Evolutionary conservation across 1,139 yeast species (phyloP), one percentile per base, ranked within the genome.

Genomic region (Blastobotrys apis): DNA sequence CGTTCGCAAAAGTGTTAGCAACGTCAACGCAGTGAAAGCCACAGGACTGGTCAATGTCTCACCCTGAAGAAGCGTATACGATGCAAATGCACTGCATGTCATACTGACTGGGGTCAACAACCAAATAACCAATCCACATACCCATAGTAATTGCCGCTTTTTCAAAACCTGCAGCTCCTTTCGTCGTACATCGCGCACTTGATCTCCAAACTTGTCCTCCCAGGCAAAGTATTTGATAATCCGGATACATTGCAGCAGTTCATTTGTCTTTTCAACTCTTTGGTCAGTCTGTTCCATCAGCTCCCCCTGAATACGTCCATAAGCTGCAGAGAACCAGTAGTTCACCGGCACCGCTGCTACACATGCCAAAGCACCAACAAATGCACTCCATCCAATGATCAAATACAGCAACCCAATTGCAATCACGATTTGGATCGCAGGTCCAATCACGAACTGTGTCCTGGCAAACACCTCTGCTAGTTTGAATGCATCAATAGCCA

Each of bases 161-260:
- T 17, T 22, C 47, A 73, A 70, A 58, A 90, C 71, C 55, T 74
- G 67, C 50, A 90, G 65, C 64, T 92, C 98, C 45, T 80, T 78
- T 30, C 73, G 73, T 70, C 98, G 81, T 44, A 87, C 73, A 27
- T 76, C 72, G 66, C 79, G 67, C 47, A 90, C 84, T 35, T 77
- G 78, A 44, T 81, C 79, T 53, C 77, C 80, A 62, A 90, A 90
- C 56, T 83, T 81, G 35, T 78, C 75, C 65, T 92, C 98, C 97
- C 98, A 92, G 5, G 96, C 96, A 63, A 92, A 92, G 59, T 84
- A 87, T 66, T 92, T 92, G 69, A 92, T 82, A 57, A 92, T 86
- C 64, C 97, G 78, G 52, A 92, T 90, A 54, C 94, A 83, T 66
- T 84, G 94, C 56, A 92, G 79, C n/a, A 95, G 78, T 67, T 92